phyloP scores from a whole-genome alignment of 257 asterid species.

The Scutellaria baicalensis region DNA sequence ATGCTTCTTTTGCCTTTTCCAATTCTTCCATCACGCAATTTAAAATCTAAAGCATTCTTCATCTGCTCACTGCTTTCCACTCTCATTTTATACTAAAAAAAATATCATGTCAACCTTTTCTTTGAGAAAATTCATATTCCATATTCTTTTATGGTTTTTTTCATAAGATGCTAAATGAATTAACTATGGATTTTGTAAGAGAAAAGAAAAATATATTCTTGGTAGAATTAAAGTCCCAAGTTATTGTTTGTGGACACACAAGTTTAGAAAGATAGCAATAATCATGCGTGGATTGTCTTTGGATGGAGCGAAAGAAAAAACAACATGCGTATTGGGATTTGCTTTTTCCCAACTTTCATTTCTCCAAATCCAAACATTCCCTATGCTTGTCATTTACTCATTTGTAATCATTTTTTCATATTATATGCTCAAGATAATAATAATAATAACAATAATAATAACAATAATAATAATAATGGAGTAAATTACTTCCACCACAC shows the following conservation, averaged over 20 bases:
- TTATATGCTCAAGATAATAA: neutral
- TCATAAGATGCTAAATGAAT: no score
- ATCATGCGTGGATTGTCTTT: constrained; percentile 23
- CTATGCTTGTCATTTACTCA: constrained; percentile 25
- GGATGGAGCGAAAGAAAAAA: constrained; percentile 20
- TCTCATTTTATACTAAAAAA: neutral
- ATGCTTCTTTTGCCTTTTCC: constrained; percentile 28
- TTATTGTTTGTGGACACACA: neutral
- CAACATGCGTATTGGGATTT: constrained; percentile 61
- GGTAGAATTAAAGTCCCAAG: neutral
- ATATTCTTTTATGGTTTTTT: neutral
- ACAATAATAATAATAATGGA: neutral
- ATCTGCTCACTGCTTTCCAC: constrained; percentile 35
- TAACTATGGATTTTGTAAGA: neutral
- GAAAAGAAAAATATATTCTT: neutral
- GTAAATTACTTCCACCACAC: no score
- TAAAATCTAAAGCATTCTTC: constrained; percentile 26
- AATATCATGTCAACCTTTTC: neutral
- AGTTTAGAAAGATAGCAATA: constrained; percentile 15
- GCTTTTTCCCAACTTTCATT: constrained; percentile 4
- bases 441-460: neutral
- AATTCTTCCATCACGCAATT: constrained; percentile 17
- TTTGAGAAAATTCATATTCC: neutral
- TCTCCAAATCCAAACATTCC: constrained; percentile 46
- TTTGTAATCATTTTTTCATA: neutral